phyloP scores from a whole-genome alignment of 192 early-diverging fungal species.

The Backusella macrospora region DNA sequence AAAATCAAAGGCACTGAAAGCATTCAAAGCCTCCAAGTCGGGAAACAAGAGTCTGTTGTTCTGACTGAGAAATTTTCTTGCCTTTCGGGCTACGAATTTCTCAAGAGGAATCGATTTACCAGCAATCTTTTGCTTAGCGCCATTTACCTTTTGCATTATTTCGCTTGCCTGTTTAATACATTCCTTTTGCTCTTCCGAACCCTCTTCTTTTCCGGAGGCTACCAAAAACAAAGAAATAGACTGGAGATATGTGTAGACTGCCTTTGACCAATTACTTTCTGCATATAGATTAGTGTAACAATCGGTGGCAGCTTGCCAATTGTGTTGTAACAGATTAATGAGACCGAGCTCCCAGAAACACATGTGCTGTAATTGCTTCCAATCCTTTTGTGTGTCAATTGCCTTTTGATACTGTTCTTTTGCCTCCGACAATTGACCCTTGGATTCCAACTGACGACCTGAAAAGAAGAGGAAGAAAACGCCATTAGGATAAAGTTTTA shows the following conservation, averaged over 20 bases:
- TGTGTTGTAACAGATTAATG: conserved; percentile 60
- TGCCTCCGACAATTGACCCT: conserved; percentile 60
- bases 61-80: conserved; percentile 72
- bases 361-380: conserved; percentile 80
- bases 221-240: conserved; percentile 61
- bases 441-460: conserved; percentile 63
- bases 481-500: conserved; percentile 63
- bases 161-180: conserved; percentile 37
- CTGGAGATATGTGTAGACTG: conserved; percentile 76
- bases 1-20: conserved; percentile 75
- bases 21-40: conserved; percentile 74
- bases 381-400: conserved; percentile 60
- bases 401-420: conserved; percentile 60
- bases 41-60: conserved; percentile 71
- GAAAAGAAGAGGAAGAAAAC: conserved; percentile 76
- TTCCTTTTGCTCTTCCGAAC: conserved; percentile 36
- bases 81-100: conserved; percentile 86
- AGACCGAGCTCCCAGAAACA: conserved; percentile 82
- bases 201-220: conserved; percentile 28
- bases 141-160: conserved; percentile 71
- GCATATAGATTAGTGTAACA: conserved; percentile 66
- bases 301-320: conserved; percentile 62
- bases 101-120: conserved; percentile 87
- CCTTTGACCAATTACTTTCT: conserved; percentile 87
- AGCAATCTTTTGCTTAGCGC: conserved; percentile 74